Conservation (phyloP, 192 early-diverging fungal genomes). For the Coemansia sp. region DNA sequence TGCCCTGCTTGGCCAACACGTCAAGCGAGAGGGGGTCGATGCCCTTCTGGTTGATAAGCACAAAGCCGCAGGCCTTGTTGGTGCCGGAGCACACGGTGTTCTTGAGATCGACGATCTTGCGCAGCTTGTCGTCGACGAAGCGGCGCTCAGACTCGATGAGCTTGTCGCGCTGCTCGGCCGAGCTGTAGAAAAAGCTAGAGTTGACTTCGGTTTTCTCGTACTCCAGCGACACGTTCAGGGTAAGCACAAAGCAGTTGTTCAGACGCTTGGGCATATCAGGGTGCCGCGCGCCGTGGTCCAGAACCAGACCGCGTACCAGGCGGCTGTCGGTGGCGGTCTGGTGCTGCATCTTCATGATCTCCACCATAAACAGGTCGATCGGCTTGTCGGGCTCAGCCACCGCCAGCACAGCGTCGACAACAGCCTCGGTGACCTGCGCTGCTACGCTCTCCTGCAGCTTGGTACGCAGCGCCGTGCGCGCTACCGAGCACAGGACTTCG, state of each 20-base stretch:
- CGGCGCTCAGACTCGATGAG: conserved; percentile 96
- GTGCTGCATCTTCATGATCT: conserved; percentile 99
- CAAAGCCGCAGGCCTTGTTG: conserved; percentile 84
- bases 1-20: conserved; percentile 92
- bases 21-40: conserved; percentile 98
- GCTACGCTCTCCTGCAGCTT: conserved; percentile 91
- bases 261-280: conserved; percentile 99
- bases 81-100: conserved; percentile 86
- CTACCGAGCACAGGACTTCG: conserved; percentile 84
- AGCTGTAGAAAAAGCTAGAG: conserved; percentile 98
- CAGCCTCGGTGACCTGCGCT: conserved; percentile 91
- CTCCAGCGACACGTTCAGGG: conserved; percentile 96
- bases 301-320: conserved; percentile 89
- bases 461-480: conserved; percentile 93
- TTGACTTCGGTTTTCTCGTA: conserved; percentile 99
- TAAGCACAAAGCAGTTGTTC: conserved; percentile 86
- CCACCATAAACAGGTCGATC: conserved; percentile 99
- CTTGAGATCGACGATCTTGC: conserved; percentile 96
- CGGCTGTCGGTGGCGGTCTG: conserved; percentile 96
- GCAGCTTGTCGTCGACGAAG: conserved; percentile 92
- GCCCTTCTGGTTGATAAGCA: conserved; percentile 99
- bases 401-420: conserved; percentile 94
- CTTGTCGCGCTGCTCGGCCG: conserved; percentile 97
- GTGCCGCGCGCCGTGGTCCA: conserved; percentile 99
- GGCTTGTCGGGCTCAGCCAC: conserved; percentile 80